phyloP scores from a whole-genome alignment of 371 early-diverging fungal genomes.

The Massospora cicadina region DNA sequence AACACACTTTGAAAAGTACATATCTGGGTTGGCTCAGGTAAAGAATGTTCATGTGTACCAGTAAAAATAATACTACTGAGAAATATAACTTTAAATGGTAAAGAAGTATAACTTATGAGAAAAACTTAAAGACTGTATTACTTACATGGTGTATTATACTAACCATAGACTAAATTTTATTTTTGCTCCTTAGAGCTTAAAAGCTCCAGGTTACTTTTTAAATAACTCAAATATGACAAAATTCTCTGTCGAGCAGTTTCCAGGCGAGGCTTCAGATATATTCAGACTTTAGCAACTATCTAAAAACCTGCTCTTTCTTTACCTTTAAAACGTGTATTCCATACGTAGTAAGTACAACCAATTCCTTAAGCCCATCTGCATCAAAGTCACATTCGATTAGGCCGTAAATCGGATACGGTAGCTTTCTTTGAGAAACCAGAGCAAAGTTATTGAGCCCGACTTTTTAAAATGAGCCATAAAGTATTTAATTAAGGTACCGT shows the following conservation, averaged over 20 bases:
- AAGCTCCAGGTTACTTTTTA: not conserved
- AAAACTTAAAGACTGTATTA: too few species aligned
- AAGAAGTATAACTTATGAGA: too few species aligned
- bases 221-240: not conserved
- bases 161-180: too few species aligned
- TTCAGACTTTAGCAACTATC: not conserved
- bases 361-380: constrained; percentile 10
- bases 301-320: constrained; percentile 2
- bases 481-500: not conserved
- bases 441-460: not conserved
- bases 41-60: too few species aligned
- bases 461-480: not conserved
- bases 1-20: too few species aligned
- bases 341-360: constrained; percentile 3
- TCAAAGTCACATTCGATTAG: constrained; percentile 8
- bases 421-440: not conserved
- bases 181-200: not conserved
- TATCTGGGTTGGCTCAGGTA: too few species aligned
- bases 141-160: too few species aligned
- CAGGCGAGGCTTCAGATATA: not conserved
- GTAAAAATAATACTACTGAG: too few species aligned
- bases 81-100: too few species aligned
- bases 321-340: constrained; percentile 11
- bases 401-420: constrained; percentile 9
- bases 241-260: not conserved